Evolutionary conservation across 352 stramenopile genomes (phyloP), one percentile per base, ranked within the genome.

Genomic region (Stephanocyclus meneghinianus): DNA sequence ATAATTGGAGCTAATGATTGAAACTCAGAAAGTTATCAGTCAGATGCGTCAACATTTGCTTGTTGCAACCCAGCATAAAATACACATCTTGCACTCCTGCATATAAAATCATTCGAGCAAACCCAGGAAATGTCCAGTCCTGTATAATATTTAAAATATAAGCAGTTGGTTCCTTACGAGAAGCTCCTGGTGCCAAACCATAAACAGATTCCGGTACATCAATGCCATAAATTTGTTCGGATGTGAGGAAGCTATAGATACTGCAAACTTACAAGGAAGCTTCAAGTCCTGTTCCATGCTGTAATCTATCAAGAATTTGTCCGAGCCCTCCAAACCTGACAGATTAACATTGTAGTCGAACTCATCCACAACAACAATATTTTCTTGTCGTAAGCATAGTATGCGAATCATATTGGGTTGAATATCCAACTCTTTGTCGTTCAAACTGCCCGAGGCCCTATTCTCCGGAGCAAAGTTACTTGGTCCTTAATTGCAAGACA

Each of bases 171-270:
- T 55, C 47, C 11, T 71, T 10, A 13, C 63, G 48, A 40, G 53
- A 29, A 57, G 55, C 30, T 44, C 45, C 50, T 7, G 62, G 60
- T 32, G 30, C 32, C 42, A 79, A 79, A 16, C 48, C 55, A 45
- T 75, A 60, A 35, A 65, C 21, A 47, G 65, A 74, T 29, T 76
- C 59, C 26, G 65, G 60, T 32, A 86, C 63, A 48, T 86, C 64
- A 10, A 86, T 61, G 0, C 81, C 81, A 77, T 90, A 77, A 51
- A 91, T 83, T 81, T 92, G 87, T 67, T 92, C 86, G 11, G 89
- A 32, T 30, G 91, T 90, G 1, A 78, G 6, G 67, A 78, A 3
- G 72, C 57, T 71, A 92, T 87, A 0, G 77, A 68, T 32, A 80
- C 37, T 15, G 78, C 78, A 13, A 86, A 75, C 70, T 92, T 84